Conservation (phyloP, 1,284 basidiomycete genomes). For the Rhodotorula sp. region DNA sequence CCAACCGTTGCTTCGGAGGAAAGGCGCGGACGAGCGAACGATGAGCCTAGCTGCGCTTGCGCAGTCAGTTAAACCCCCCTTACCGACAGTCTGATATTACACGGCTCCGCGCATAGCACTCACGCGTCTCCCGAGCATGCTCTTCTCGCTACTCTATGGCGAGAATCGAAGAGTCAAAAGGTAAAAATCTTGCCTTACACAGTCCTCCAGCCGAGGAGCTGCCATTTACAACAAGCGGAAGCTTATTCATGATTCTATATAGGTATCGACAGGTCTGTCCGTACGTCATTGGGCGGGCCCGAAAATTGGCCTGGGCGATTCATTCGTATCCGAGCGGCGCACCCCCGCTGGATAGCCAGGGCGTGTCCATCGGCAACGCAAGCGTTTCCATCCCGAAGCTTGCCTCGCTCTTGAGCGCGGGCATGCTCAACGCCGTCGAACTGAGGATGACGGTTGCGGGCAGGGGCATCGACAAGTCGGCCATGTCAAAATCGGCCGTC, state of each 20-base stretch:
- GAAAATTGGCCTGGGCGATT: not conserved
- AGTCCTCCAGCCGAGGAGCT: too few species aligned
- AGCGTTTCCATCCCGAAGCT: slow-evolving; percentile 4
- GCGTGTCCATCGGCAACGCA: slow-evolving; percentile 11
- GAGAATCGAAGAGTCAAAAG: not conserved
- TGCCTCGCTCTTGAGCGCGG: not conserved
- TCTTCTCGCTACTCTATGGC: not conserved
- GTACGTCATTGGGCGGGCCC: too few species aligned
- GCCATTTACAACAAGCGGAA: too few species aligned
- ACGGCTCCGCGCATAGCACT: too few species aligned
- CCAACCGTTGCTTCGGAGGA: not conserved
- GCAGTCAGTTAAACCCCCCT: too few species aligned
- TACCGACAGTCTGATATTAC: too few species aligned
- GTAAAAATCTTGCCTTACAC: too few species aligned
- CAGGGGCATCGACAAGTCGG: not conserved
- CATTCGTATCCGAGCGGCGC: not conserved
- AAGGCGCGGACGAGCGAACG: slow-evolving; percentile 1
- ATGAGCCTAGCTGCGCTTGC: too few species aligned
- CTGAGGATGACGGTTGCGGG: not conserved
- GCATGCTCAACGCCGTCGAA: not conserved
- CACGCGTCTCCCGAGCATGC: too few species aligned
- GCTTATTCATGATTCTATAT: not conserved
- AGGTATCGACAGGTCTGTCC: too few species aligned
- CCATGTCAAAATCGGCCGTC: not conserved
- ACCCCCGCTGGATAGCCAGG: not conserved